Base-by-base conservation (phyloP, 2,329 filamentous ascomycete species). In the Erysiphe neolycopersici region DNA sequence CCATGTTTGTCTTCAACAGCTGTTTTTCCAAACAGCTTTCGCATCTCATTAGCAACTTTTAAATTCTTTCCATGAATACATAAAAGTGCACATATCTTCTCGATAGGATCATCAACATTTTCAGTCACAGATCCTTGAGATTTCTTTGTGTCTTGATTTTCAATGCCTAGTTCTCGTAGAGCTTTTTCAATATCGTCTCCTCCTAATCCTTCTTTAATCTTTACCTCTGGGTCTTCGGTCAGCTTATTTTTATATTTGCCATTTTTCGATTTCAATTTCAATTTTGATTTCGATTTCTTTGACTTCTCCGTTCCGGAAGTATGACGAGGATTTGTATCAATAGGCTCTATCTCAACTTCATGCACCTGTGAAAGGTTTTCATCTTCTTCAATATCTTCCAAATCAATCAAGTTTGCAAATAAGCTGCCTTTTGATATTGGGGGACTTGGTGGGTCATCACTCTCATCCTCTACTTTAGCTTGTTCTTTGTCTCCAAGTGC, bases 41-140 rank as follows among this genome's bases (percentile, higher is more conserved):
- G 77, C 83, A 98, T 94, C 62, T 98, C 89, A 54, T 93, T 92
- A 32, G 77, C 67, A 8, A 81, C 81, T 56, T 87, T 85, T 11
- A 98, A 68, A 51, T 84, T 73, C 50, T 79, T 70, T 0, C 76
- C 71, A 51, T 79, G 75, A 43, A 81, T 62, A 2, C 66, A 61
- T 0, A 81, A 61, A 12, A 79, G 58, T 17, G 65, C 61, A 59
- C 57, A 69, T 47, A 63, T 47, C 47, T 64, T 64, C 41, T 68
- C 59, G 40, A 61, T 56, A 42, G 62, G 61, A 43, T 59, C 57
- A 45, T 60, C 54, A 3, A 54, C 43, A 35, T 26, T n/a, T 12
- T 22, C 9, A 22, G 41, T 19, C 11, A 13, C 8, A 26, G 26
- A 16, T 31, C 22, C 13, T 41, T 42, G 9, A 35, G 38, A 35